Conservation (phyloP, 2,329 filamentous ascomycete species). For the Pestalotiopsis sp. region DNA sequence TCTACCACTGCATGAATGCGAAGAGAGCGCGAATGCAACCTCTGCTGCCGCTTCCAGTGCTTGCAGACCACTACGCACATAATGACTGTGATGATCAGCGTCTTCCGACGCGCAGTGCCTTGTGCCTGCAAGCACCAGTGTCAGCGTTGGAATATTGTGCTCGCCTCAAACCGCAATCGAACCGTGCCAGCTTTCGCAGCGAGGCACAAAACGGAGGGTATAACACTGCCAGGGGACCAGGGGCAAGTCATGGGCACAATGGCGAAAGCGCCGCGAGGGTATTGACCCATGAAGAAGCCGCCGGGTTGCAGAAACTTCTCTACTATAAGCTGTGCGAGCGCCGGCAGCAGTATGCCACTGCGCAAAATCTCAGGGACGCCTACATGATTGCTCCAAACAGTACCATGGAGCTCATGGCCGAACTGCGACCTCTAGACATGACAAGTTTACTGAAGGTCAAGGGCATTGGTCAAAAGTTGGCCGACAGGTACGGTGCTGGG, state of each 20-base stretch:
- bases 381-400: conserved; percentile 10
- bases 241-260: neutral
- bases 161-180: neutral
- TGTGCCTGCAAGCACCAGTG: neutral
- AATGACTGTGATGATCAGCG: conserved; percentile 9
- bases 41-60: conserved; percentile 19
- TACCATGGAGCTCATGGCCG: neutral
- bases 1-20: conserved; percentile 27
- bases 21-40: conserved; percentile 22
- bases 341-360: neutral
- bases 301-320: neutral
- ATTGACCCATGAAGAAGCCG: neutral
- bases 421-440: neutral
- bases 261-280: neutral
- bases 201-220: neutral
- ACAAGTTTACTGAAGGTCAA: neutral
- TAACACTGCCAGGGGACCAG: neutral
- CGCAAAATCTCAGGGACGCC: neutral
- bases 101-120: neutral
- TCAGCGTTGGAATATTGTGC: neutral
- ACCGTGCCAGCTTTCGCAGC: neutral
- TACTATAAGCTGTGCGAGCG: neutral
- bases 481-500: conserved; percentile 1
- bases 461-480: conserved; percentile 9
- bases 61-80: conserved; percentile 16